Conservation (phyloP, 2,329 filamentous ascomycete genomes). For the Stachybotrys elegans region DNA sequence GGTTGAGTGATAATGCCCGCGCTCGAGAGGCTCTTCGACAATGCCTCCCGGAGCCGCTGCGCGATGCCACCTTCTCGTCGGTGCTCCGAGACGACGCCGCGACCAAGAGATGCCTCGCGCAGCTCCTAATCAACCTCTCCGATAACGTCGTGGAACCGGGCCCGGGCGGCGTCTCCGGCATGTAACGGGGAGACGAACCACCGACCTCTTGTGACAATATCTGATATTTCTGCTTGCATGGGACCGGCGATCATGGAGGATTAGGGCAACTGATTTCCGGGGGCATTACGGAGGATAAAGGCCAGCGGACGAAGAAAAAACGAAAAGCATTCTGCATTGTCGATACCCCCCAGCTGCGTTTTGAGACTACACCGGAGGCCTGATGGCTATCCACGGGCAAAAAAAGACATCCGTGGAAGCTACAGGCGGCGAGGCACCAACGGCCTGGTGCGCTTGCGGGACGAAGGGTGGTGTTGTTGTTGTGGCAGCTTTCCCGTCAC, state of each 20-base stretch:
- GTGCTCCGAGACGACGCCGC: constrained; percentile 95
- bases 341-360: constrained; percentile 22
- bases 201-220: constrained; percentile 20
- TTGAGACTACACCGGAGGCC: too few relatives aligned
- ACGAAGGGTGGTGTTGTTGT: too few relatives aligned
- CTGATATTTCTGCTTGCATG: constrained; percentile 15
- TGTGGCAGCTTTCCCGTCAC: too few relatives aligned
- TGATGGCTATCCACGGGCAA: too few relatives aligned
- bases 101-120: constrained; percentile 95
- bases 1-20: constrained; percentile 91
- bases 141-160: constrained; percentile 66
- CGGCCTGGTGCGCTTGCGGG: too few relatives aligned
- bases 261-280: constrained; percentile 13
- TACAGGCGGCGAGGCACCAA: too few relatives aligned
- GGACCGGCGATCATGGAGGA: constrained; percentile 21
- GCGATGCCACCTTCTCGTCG: constrained; percentile 93
- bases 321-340: constrained; percentile 26
- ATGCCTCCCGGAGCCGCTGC: constrained; percentile 96
- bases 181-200: constrained; percentile 18
- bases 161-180: constrained; percentile 27
- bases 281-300: too few relatives aligned
- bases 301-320: constrained; percentile 20
- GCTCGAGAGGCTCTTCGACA: constrained; percentile 92
- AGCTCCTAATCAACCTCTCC: constrained; percentile 91
- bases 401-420: too few relatives aligned